Evolutionary conservation across 768 basidiomycete species (phyloP), one percentile per base, ranked within the genome.

Genomic region (Leccinum fibrillosum): DNA sequence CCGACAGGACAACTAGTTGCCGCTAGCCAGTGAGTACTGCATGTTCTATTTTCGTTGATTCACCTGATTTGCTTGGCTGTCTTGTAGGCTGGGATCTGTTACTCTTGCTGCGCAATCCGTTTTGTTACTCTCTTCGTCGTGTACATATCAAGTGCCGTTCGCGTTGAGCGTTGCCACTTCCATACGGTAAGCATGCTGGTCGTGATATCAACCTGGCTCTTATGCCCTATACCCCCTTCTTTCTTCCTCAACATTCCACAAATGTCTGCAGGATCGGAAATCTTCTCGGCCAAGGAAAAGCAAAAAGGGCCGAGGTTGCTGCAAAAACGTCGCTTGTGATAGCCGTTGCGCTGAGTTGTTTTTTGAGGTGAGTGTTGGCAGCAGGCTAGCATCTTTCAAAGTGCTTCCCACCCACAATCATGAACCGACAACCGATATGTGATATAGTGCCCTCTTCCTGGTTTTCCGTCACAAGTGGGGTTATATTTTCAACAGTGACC

Each of bases 61-160:
- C 2, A 11, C 42, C 47, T 47, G 30, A 54, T 44, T 19, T 21
- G 30, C 51, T 65, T 28, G 64, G 64, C 51, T 54, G 15, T 67
- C 67, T 26, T 49, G 42, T 57, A 91, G 90, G 47, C 74, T 97
- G 1, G 92, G 95, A 1, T 86, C 95, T 1, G 80, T 84, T 5
- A 76, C 83, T 7, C 82, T 99, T 3, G 97, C 97, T 0, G 85
- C 92, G 0, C 95, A 98, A 69, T 93, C 91, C 0, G 87, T 98
- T 1, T 78, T 98, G 12, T 78, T 89, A 35, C 85, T 84, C 11
- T 92, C 89, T 25, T 80, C 83, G 12, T 90, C 88, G 0, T 84
- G 82, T 3, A 87, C 88, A 2, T 95, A 83, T 71, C 93, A 96
- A 69, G 87, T 88, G 1, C 92, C 94, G 0, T 93, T 86, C 65